phyloP scores from a whole-genome alignment of 2,329 filamentous ascomycete genomes.

The Arthroderma sp. region DNA sequence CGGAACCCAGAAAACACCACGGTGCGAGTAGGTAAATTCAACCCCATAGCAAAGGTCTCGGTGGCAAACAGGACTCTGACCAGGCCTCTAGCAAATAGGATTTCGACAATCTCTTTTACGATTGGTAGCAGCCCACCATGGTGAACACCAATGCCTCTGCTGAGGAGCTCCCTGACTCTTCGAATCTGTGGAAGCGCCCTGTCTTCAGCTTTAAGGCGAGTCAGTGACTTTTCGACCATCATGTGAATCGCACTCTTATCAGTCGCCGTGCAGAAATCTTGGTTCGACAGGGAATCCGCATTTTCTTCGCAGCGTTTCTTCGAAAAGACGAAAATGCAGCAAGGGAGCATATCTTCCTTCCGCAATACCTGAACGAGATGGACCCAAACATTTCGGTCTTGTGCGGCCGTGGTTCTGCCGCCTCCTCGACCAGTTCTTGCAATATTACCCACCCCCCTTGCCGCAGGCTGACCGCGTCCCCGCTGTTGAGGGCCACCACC shows the following conservation, averaged over 20 bases:
- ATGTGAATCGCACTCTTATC: slow-evolving; percentile 98
- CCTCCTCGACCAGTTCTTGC: slow-evolving; percentile 74
- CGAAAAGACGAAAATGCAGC: slow-evolving; percentile 96
- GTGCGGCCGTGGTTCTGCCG: slow-evolving; percentile 74
- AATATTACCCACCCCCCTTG: slow-evolving; percentile 65
- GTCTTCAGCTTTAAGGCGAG: slow-evolving; percentile 81
- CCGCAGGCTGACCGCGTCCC: slow-evolving; percentile 42
- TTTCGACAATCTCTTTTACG: slow-evolving; percentile 94
- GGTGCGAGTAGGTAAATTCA: slow-evolving; percentile 88
- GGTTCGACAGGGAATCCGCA: slow-evolving; percentile 83
- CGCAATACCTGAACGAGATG: slow-evolving; percentile 83
- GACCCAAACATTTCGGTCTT: slow-evolving; percentile 95
- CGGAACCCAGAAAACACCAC: slow-evolving; percentile 96
- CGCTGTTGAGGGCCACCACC: slow-evolving; percentile 39
- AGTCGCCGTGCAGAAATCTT: slow-evolving; percentile 82
- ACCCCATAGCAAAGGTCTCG: slow-evolving; percentile 96
- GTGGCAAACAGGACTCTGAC: slow-evolving; percentile 97
- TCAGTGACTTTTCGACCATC: slow-evolving; percentile 90
- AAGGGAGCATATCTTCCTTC: slow-evolving; percentile 75
- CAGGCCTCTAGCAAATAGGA: slow-evolving; percentile 83
- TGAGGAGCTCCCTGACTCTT: slow-evolving; percentile 69
- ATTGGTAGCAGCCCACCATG: slow-evolving; percentile 91
- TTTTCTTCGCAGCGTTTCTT: slow-evolving; percentile 97
- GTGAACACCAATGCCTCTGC: slow-evolving; percentile 85
- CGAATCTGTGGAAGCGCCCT: slow-evolving; percentile 82